phyloP scores from a whole-genome alignment of 257 asterid species.

The Eucommia ulmoides region DNA sequence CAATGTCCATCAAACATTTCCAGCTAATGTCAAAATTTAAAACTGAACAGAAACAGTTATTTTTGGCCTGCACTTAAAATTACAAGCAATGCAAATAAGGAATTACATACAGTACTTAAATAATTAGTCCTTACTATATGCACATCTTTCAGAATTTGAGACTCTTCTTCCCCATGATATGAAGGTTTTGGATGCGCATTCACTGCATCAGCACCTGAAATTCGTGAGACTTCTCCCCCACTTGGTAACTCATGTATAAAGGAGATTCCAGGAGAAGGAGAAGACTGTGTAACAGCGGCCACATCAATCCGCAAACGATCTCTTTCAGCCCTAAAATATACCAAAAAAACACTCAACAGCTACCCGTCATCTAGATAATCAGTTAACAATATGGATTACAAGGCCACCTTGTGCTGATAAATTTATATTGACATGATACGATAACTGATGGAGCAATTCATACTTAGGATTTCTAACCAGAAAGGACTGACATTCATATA shows the following conservation, averaged over 20 bases:
- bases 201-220: slow-evolving; percentile 13
- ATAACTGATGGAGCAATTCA: too few species aligned
- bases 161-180: slow-evolving; percentile 5
- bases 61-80: too few species aligned
- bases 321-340: slow-evolving; percentile 17
- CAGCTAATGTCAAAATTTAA: too few species aligned
- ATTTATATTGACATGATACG: too few species aligned
- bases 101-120: background rate
- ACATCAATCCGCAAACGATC: slow-evolving; percentile 15
- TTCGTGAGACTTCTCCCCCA: slow-evolving; percentile 15
- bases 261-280: slow-evolving; percentile 29
- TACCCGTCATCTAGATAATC: too few species aligned
- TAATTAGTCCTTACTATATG: slow-evolving; percentile 33
- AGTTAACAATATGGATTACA: too few species aligned
- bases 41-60: too few species aligned
- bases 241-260: slow-evolving; percentile 24
- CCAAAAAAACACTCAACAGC: too few species aligned
- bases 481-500: too few species aligned
- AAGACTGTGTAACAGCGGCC: slow-evolving; percentile 21
- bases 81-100: background rate
- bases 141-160: slow-evolving; percentile 23
- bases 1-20: background rate
- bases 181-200: slow-evolving; percentile 12
- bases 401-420: too few species aligned
- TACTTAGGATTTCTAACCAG: too few species aligned